Evolutionary conservation across 2,329 filamentous ascomycete genomes (phyloP), one percentile per base, ranked within the genome.

Genomic region (Paraconiothyrium brasiliense): DNA sequence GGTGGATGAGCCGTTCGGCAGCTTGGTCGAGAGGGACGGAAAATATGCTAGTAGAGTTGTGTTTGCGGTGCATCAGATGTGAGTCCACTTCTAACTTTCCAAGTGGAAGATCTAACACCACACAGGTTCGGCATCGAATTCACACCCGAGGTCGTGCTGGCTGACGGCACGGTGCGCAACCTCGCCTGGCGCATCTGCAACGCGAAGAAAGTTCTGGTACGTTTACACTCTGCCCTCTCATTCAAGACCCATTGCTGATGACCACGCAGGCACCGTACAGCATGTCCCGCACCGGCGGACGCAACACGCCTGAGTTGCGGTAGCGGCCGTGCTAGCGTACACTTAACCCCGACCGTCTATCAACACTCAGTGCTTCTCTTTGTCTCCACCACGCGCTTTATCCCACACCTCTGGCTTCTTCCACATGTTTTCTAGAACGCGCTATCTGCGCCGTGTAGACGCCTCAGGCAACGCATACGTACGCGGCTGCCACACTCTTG

Each of bases 41-140:
- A 97, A 97, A 78, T 98, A 93, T 71, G 91, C 94, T 0, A 92
- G 89, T 78, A 84, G 95, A 46, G 91, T 98, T 11, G 94, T 98
- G 0, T 98, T 97, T 78, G 95, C 94, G 4, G 92, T 99, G 32
- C 91, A 92, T 66, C 92, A 97, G 76, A 97, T 97, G 93, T 96
- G 64, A 75, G 84, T 76, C n/a, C 14, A 9, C 27, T 48, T n/a
- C 34, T 35, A 34, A 35, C 20, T 11, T 13, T 27, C 9, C 46
- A 27, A 11, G 24, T 8, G 24, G 13, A 3, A 6, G 14, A 44
- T 57, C 43, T 59, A 52, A 62, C 30, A 16, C 41, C 27, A 30
- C 20, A 11, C 22, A 87, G 85, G 85, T 91, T 99, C 77, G 95
- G 94, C 55, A 92, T 99, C 62, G 95, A 99, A 77, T 94, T 99